Evolutionary conservation across 768 basidiomycete species (phyloP), one percentile per base, ranked within the genome.

Genomic region (Dioszegia hungarica): DNA sequence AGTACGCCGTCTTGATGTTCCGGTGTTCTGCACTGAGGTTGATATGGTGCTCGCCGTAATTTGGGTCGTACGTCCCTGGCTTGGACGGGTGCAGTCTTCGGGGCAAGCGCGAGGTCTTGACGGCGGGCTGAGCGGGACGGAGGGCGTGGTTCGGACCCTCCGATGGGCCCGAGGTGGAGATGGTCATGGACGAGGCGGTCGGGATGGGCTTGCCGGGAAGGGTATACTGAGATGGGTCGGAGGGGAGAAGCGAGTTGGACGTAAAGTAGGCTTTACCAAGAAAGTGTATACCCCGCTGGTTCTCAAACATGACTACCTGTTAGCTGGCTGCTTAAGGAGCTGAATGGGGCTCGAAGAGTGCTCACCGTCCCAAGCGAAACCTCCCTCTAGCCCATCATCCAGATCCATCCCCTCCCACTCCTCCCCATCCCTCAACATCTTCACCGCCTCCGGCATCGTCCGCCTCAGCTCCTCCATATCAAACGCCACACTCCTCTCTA

Each of bases 281-380:
- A 25, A 70, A 44, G 50, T 62, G 64, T 36, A 73, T 67, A 0
- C 69, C 70, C 59, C 70, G 47, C 50, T 72, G 70, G 36, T 72
- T 72, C 56, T 72, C 70, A 29, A 69, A 72, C 29, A 72, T 54
- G 2, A 72, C 70, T 72, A 46, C n/a, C 15, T 28, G 54, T 27
- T 27, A n/a, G n/a, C n/a, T n/a, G n/a, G n/a, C n/a, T n/a, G n/a
- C n/a, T n/a, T n/a, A n/a, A n/a, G n/a, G n/a, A n/a, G n/a, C n/a
- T n/a, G n/a, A n/a, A n/a, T n/a, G n/a, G n/a, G n/a, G n/a, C n/a
- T n/a, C 2, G 11, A 27, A 19, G 40, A 2, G 6, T 0, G 61
- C 67, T 63, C 50, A 72, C 70, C 67, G 46, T 72, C 70, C 70
- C 70, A 72, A 4, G 69, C 67, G 50, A 61, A 72, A 22, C 63